A percentile compares a stretch with the other conserved stretches of the same genome.
These are phyloP conservation scores for Mesotaenium endlicherianum DNA, from an alignment of 139 green algal species.

Conservation along the genomic window DNA sequence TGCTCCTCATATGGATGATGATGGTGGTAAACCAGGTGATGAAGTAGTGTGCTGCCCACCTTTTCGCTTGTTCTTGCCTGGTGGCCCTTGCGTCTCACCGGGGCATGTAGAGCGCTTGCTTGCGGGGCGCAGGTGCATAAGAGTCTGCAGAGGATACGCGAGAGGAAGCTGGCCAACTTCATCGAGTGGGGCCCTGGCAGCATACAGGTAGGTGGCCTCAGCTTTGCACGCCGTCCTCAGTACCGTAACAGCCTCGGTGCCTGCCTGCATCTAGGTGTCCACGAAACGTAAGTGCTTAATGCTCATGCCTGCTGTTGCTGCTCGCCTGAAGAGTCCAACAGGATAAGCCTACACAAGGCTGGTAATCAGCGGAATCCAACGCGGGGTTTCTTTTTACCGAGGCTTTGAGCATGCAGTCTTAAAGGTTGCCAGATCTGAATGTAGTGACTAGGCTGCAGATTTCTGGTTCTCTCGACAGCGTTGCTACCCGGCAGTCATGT, in stretches of 20 bases:
- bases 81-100: not conserved
- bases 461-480: too few species aligned
- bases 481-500: not conserved
- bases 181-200: conserved; percentile 96
- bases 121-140: conserved; percentile 82
- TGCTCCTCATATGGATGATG: not conserved
- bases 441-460: too few species aligned
- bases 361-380: conserved; percentile 9
- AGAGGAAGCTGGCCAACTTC: conserved; percentile 91
- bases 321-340: too few species aligned
- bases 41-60: conserved; percentile 28
- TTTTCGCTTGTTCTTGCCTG: not conserved
- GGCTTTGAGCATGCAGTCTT: too few species aligned
- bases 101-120: not conserved
- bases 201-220: conserved; percentile 72
- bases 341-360: too few species aligned
- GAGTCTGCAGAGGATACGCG: conserved; percentile 91
- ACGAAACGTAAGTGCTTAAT: not conserved
- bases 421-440: too few species aligned
- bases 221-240: not conserved
- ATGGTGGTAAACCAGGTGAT: not conserved
- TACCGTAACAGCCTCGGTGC: conserved; percentile 52
- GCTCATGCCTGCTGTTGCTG: not conserved
- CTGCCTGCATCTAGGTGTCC: not conserved
- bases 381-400: too few species aligned